Conservation (phyloP, 2,329 filamentous ascomycete genomes). For the Talaromyces funiculosus region DNA sequence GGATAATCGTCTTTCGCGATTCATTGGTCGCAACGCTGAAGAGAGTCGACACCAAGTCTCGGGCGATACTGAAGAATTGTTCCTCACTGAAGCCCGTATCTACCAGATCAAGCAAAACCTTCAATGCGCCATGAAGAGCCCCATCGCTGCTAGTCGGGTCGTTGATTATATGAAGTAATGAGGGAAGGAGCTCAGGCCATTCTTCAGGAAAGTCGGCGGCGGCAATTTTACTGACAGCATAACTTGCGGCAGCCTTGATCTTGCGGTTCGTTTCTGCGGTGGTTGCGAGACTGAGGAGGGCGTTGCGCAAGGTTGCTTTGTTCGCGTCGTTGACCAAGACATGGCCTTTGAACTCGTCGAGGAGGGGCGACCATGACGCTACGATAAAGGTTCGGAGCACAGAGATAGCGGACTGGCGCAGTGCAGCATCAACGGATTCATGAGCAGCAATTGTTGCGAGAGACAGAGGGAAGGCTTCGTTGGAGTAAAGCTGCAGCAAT, state of each 20-base stretch:
- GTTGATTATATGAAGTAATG: slow-evolving; percentile 67
- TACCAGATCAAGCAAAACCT: slow-evolving; percentile 81
- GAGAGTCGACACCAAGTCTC: slow-evolving; percentile 76
- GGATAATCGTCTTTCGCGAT: slow-evolving; percentile 65
- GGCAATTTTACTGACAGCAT: slow-evolving; percentile 88
- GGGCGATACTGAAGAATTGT: slow-evolving; percentile 87
- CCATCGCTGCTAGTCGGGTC: slow-evolving; percentile 63
- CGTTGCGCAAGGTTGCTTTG: slow-evolving; percentile 66
- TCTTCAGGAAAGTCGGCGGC: slow-evolving; percentile 87
- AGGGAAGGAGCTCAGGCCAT: slow-evolving; percentile 84
- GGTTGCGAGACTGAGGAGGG: slow-evolving; percentile 71
- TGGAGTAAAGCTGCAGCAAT: slow-evolving; percentile 63
- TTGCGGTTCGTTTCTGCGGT: slow-evolving; percentile 71
- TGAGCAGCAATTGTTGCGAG: slow-evolving; percentile 78
- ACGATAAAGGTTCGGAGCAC: slow-evolving; percentile 78
- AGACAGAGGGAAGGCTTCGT: slow-evolving; percentile 67
- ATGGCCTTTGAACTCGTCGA: slow-evolving; percentile 63
- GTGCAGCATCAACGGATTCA: slow-evolving; percentile 62
- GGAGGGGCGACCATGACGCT: slow-evolving; percentile 72
- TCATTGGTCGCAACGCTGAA: slow-evolving; percentile 76
- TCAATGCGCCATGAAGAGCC: slow-evolving; percentile 83
- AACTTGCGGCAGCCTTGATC: slow-evolving; percentile 83
- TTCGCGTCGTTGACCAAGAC: slow-evolving; percentile 66
- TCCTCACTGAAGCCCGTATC: slow-evolving; percentile 91
- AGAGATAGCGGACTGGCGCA: slow-evolving; percentile 78